A percentile compares a stretch with the other conserved stretches of the same genome.
Conservation (phyloP, 2,329 filamentous ascomycete genomes). For the Pseudogymnoascus sp. region DNA sequence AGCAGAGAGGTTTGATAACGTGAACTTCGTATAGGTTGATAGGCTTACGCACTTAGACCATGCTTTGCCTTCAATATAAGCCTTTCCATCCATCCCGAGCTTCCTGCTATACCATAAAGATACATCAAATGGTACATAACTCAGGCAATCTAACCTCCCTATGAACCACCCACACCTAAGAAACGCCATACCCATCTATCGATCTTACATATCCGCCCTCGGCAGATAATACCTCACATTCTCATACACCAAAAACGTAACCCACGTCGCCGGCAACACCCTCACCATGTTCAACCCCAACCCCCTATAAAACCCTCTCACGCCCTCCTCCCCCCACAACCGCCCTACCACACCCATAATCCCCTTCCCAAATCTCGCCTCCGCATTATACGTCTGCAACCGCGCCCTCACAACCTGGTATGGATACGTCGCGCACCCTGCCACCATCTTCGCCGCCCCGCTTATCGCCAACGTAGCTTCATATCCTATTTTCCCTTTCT, state of each 20-base stretch:
- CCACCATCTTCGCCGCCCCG: conserved; percentile 75
- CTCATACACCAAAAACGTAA: conserved; percentile 95
- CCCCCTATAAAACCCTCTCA: conserved; percentile 84
- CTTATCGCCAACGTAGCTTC: conserved; percentile 68
- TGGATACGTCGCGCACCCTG: conserved; percentile 85
- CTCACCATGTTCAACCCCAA: conserved; percentile 81
- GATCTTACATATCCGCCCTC: conserved; percentile 17
- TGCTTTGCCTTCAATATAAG: not conserved
- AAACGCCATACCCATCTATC: not conserved
- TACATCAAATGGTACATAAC: not conserved
- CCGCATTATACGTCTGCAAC: conserved; percentile 82
- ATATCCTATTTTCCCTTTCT: conserved; percentile 16
- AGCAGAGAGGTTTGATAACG: conserved; percentile 24
- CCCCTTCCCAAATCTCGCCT: conserved; percentile 63
- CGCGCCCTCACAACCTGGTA: conserved; percentile 88
- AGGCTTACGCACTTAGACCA: not conserved
- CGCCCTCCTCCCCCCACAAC: conserved; percentile 73
- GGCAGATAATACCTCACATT: conserved; percentile 73
- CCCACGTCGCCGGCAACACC: conserved; percentile 89
- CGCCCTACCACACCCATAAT: conserved; percentile 61
- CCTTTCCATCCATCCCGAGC: not conserved
- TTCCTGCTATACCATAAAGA: not conserved
- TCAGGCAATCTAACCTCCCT: not conserved
- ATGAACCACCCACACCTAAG: not conserved
- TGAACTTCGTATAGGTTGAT: not conserved